A percentile compares a stretch with the other conserved stretches of the same genome.
Evolutionary conservation across 306 rosid species (phyloP).

Genomic region (Prunus dulcis): DNA sequence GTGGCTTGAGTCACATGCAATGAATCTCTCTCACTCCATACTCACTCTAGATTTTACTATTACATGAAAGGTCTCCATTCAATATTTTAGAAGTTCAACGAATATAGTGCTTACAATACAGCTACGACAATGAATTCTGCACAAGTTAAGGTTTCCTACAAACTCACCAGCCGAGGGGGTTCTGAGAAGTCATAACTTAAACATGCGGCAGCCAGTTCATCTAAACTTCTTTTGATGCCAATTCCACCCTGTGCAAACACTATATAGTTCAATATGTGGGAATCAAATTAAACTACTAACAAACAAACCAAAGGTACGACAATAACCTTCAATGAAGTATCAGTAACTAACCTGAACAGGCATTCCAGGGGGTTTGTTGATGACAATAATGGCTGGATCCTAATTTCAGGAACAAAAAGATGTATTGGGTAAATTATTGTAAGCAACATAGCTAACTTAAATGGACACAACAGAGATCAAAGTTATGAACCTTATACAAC

Average conservation of each 20-base stretch:
- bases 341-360: slow-evolving; percentile 68
- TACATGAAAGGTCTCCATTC: background rate
- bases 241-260: slow-evolving; percentile 69
- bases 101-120: background rate
- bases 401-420: slow-evolving; percentile 18
- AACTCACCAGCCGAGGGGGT: slow-evolving; percentile 84
- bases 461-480: background rate
- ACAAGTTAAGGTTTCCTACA: slow-evolving; percentile 3
- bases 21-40: background rate
- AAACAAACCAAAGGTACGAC: background rate
- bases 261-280: background rate
- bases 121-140: background rate
- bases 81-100: background rate
- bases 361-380: slow-evolving; percentile 94
- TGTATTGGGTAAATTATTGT: background rate
- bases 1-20: background rate
- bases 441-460: background rate
- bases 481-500: slow-evolving; percentile 59
- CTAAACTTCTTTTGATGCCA: slow-evolving; percentile 72
- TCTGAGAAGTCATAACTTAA: slow-evolving; percentile 61
- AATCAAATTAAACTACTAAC: slow-evolving; percentile 5
- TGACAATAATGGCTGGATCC: slow-evolving; percentile 77
- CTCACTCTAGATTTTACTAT: background rate
- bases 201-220: slow-evolving; percentile 68
- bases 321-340: background rate